Base-by-base conservation (phyloP, 768 basidiomycete genomes). In the Pulveroboletus sp. region DNA sequence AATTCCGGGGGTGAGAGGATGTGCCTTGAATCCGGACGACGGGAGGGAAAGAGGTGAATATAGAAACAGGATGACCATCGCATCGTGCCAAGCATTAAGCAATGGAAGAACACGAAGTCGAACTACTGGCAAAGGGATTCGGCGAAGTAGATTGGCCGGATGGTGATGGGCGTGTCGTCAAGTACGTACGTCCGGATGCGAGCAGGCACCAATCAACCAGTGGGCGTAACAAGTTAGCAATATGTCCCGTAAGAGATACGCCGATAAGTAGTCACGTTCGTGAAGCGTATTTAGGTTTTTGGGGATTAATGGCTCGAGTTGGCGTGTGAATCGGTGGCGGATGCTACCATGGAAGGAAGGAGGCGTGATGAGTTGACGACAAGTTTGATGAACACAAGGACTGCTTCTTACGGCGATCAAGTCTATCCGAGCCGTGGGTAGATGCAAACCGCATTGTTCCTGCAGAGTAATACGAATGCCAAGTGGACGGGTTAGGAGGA, bases 321-420 rank as follows among this genome's bases (percentile, higher is more conserved):
- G 45, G 31, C 48, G 57, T 58, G 57, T 42, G 56, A 58, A 58
- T 31, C 29, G 37, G 43, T 27, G 40, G 57, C 40, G 44, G 46
- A 45, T 16, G 34, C 6, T n/a, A 21, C 17, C 17, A 51, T 33
- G 27, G 36, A 47, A 53, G 50, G 2, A 36, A 16, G 21, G 23
- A 2, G n/a, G 8, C 5, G 11, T 46, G 48, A 27, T 38, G 31
- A 17, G 39, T 43, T 44, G 43, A 40, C 17, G 21, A 34, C 41
- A 7, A 19, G 43, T 23, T 31, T 56, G 40, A 50, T 39, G 16
- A n/a, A 19, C 12, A 17, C 36, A 12, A 29, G 27, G 23, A 12
- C 29, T n/a, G n/a, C n/a, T 36, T 32, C 11, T 29, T 29, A 16
- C 40, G 49, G 49, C 29, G 21, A 47, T 44, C 33, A 24, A 1